Conservation (phyloP, 2,329 filamentous ascomycete species). For the Didymosphaeria variabile region DNA sequence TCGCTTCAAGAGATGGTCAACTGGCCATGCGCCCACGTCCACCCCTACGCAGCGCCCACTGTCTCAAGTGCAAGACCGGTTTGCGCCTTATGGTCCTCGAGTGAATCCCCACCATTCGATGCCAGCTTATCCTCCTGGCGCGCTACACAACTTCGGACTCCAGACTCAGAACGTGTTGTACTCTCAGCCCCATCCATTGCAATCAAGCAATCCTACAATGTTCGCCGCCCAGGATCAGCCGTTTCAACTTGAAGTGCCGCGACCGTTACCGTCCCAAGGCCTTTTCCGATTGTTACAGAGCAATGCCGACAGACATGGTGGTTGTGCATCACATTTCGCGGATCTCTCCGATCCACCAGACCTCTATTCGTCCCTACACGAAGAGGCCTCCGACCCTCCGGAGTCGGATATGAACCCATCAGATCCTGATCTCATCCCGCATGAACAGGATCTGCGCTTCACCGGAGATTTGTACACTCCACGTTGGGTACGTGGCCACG, state of each 20-base stretch:
- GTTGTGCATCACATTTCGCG: slow-evolving; percentile 70
- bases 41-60: slow-evolving; percentile 66
- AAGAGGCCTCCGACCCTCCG: slow-evolving; percentile 77
- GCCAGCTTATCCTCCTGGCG: slow-evolving; percentile 46
- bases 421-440: slow-evolving; percentile 77
- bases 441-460: slow-evolving; percentile 78
- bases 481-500: slow-evolving; percentile 83
- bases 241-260: slow-evolving; percentile 65
- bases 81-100: slow-evolving; percentile 67
- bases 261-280: slow-evolving; percentile 71
- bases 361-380: slow-evolving; percentile 76
- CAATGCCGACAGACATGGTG: slow-evolving; percentile 75
- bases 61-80: slow-evolving; percentile 66
- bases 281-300: slow-evolving; percentile 78
- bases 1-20: slow-evolving; percentile 80
- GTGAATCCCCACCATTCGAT: slow-evolving; percentile 56
- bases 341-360: slow-evolving; percentile 80
- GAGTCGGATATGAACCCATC: slow-evolving; percentile 83
- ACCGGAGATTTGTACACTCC: slow-evolving; percentile 85
- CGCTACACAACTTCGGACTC: slow-evolving; percentile 42
- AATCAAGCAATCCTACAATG: slow-evolving; percentile 57
- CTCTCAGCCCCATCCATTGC: slow-evolving; percentile 61
- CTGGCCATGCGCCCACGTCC: slow-evolving; percentile 68
- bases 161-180: slow-evolving; percentile 49
- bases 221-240: slow-evolving; percentile 61